Evolutionary conservation across 805 yeast species (phyloP).

Genomic region (Pichia eremophila): DNA sequence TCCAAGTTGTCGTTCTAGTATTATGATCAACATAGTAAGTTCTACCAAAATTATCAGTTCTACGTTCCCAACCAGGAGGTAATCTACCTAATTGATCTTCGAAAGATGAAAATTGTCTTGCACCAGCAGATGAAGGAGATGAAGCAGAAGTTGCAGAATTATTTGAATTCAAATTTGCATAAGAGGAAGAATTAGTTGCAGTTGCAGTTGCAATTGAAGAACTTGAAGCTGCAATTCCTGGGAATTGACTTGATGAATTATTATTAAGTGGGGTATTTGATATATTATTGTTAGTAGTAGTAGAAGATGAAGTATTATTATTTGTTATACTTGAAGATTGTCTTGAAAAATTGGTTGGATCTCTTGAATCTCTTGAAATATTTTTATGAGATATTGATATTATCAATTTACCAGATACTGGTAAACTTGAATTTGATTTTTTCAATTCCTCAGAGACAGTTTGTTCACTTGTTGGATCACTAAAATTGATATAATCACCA

Average conservation of each 20-base stretch:
- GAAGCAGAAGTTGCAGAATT: background rate
- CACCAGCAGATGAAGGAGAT: slow-evolving; percentile 9
- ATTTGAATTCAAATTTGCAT: background rate
- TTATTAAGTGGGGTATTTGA: slow-evolving; percentile 2
- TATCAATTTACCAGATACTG: slow-evolving; percentile 88
- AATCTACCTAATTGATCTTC: slow-evolving; percentile 95
- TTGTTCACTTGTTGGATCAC: slow-evolving; percentile 47
- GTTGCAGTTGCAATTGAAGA: background rate
- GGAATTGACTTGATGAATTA: slow-evolving; percentile 14
- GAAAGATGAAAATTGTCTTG: slow-evolving; percentile 78
- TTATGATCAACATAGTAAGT: slow-evolving; percentile 98
- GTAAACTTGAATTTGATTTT: slow-evolving; percentile 81
- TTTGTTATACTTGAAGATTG: background rate
- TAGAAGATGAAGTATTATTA: too few species aligned
- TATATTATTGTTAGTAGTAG: background rate
- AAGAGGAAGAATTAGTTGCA: background rate
- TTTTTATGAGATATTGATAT: slow-evolving; percentile 53
- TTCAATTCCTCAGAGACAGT: slow-evolving; percentile 89
- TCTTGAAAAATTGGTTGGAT: slow-evolving; percentile 21
- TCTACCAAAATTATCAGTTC: slow-evolving; percentile 95
- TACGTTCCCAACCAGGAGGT: slow-evolving; percentile 98
- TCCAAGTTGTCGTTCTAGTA: slow-evolving; percentile 98
- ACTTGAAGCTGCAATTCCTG: slow-evolving; percentile 20
- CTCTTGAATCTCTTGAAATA: slow-evolving; percentile 19
- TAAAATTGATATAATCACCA: slow-evolving; percentile 76